Evolutionary conservation across 2,329 filamentous ascomycete genomes (phyloP), one percentile per base, ranked within the genome.

Genomic region (Fonsecaea nubica): DNA sequence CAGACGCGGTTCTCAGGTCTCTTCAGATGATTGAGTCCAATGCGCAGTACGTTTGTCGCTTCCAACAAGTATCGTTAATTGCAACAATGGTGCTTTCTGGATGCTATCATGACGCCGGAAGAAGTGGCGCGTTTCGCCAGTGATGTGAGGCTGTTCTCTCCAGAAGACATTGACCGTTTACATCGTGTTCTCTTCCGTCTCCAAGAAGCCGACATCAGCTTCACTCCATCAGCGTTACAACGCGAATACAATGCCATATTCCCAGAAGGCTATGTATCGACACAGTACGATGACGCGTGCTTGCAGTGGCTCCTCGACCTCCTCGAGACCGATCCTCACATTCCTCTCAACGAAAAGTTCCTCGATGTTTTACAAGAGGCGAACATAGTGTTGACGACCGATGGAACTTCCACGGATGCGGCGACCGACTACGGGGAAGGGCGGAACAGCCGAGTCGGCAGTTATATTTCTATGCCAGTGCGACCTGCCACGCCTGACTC

Each of bases 281-380:
- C 60, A 10, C 13, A 36, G 21, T 12, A 36, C 21, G 60, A 66
- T 9, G 65, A 66, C 8, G 42, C 53, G 9, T 70, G 63, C 50
- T 56, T 68, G 30, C 36, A 45, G 21, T 70, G 65, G 62, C 57
- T 70, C 6, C 45, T 66, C 6, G 54, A 58, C 40, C 59, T 70
- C n/a, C 50, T 63, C 13, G 18, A 56, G 13, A 54, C 30, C 36
- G 68, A 68, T 18, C 30, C 54, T 10, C 50, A 59, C 2, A 63
- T 35, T 1, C 65, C 68, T 13, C 63, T 68, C 32, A 59, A 66
- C 13, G 60, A 64, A n/a, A 70, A 70, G 18, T 70, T 70, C 30
- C 63, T 70, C 18, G 65, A 70, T 35, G 57, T 68, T 8, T 32
- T 70, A 40, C 48, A 70, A 50, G 63, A 65, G 45, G 68, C 68